phyloP scores from a whole-genome alignment of 2,329 filamentous ascomycete genomes.

The Aspergillus fijiensis region DNA sequence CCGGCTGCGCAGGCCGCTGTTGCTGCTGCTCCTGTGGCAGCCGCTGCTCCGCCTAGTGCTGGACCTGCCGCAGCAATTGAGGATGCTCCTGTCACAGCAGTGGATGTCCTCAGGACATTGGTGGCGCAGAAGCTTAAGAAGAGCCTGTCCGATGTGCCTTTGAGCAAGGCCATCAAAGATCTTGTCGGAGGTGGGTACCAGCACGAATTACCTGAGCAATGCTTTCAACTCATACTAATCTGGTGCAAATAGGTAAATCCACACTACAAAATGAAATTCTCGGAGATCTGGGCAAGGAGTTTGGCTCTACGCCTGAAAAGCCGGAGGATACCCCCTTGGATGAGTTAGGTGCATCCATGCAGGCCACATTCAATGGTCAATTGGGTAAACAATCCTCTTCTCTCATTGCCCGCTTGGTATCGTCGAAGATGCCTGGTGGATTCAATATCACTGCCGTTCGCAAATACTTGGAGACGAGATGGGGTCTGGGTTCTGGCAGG shows the following conservation, averaged over 20 bases:
- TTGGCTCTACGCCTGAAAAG: conserved; percentile 96
- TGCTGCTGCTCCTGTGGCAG: conserved; percentile 55
- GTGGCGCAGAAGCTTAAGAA: conserved; percentile 99
- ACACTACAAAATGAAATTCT: conserved; percentile 98
- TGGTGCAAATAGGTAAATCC: conserved; percentile 73
- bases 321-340: conserved; percentile 96
- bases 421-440: conserved; percentile 98
- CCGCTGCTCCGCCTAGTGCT: conserved; percentile 64
- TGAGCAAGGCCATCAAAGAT: conserved; percentile 98
- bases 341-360: conserved; percentile 91
- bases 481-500: conserved; percentile 81
- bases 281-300: conserved; percentile 96
- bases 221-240: conserved; percentile 7
- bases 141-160: conserved; percentile 77
- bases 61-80: conserved; percentile 84
- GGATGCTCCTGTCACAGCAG: conserved; percentile 81
- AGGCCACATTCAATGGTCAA: conserved; percentile 97
- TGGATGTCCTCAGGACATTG: conserved; percentile 84
- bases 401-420: conserved; percentile 89
- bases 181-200: conserved; percentile 80
- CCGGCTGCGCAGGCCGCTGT: conserved; percentile 46
- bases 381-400: conserved; percentile 95
- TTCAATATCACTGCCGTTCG: conserved; percentile 97
- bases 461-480: conserved; percentile 92
- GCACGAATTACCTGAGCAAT: background rate